Conservation (phyloP, 1,284 basidiomycete species). For the Somion occarium region DNA sequence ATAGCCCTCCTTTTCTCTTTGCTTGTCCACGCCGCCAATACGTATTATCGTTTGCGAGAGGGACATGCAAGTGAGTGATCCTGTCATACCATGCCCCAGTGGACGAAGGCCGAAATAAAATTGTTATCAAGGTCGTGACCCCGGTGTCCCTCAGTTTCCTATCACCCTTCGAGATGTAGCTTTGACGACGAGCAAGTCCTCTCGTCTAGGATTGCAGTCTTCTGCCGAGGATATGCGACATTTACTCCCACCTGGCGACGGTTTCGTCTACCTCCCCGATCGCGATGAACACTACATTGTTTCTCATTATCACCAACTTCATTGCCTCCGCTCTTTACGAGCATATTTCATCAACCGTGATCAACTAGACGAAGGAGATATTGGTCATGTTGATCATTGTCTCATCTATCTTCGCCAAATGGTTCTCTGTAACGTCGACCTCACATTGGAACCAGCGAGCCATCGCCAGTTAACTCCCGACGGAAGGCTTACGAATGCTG, state of each 20-base stretch:
- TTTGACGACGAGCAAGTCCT: not conserved
- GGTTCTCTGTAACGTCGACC: constrained; percentile 1
- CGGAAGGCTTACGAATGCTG: not conserved
- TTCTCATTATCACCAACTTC: not conserved
- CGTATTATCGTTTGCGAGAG: no score
- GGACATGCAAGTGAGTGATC: no score
- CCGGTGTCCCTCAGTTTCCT: not conserved
- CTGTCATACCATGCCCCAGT: no score
- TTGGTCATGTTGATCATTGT: constrained; percentile 1
- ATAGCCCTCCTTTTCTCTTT: not conserved
- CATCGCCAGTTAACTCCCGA: not conserved
- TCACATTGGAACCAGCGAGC: not conserved
- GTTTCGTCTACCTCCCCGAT: not conserved
- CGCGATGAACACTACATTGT: no score
- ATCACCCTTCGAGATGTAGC: not conserved
- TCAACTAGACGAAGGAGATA: not conserved
- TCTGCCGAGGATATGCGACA: not conserved
- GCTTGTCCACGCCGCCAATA: not conserved
- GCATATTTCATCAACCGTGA: not conserved
- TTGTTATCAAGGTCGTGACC: no score
- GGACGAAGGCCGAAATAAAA: no score
- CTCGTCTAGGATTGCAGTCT: not conserved
- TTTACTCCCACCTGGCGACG: not conserved
- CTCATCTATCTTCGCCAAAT: not conserved
- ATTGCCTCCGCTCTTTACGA: not conserved